Conservation (phyloP, 768 basidiomycete genomes). For the Leccinum subgranulosum region DNA sequence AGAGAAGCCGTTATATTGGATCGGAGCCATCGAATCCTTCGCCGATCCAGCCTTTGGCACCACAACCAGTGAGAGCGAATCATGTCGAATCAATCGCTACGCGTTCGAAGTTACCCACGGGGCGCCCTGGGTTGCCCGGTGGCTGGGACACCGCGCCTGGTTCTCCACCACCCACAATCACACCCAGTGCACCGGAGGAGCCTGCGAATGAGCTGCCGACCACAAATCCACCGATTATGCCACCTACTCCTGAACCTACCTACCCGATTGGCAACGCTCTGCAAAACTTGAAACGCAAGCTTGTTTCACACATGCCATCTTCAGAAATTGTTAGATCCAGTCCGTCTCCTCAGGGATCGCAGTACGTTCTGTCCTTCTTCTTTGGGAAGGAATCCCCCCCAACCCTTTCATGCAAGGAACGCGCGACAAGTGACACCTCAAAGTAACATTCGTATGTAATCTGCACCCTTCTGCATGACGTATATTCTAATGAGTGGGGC, state of each 20-base stretch:
- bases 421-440: slow-evolving; percentile 38
- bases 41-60: slow-evolving; percentile 13
- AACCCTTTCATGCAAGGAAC: slow-evolving; percentile 9
- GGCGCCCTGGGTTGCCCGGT: slow-evolving; percentile 18
- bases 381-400: not conserved
- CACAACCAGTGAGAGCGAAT: slow-evolving; percentile 7
- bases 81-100: not conserved
- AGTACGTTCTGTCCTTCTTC: slow-evolving; percentile 11
- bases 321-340: slow-evolving; percentile 13
- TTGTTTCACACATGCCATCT: slow-evolving; percentile 18
- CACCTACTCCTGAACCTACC: slow-evolving; percentile 7
- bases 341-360: slow-evolving; percentile 14
- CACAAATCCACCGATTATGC: not conserved
- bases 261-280: slow-evolving; percentile 16
- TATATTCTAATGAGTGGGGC: not conserved
- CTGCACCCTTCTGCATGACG: not conserved
- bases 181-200: slow-evolving; percentile 5
- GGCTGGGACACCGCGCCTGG: slow-evolving; percentile 20
- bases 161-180: slow-evolving; percentile 6
- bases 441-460: slow-evolving; percentile 39
- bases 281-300: slow-evolving; percentile 28
- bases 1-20: slow-evolving; percentile 22
- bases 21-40: slow-evolving; percentile 9
- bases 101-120: slow-evolving; percentile 21
- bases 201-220: slow-evolving; percentile 1